These are phyloP conservation scores for Penicillium vulpinum DNA, from an alignment of 2,329 filamentous ascomycete species.

Conservation along the genomic window DNA sequence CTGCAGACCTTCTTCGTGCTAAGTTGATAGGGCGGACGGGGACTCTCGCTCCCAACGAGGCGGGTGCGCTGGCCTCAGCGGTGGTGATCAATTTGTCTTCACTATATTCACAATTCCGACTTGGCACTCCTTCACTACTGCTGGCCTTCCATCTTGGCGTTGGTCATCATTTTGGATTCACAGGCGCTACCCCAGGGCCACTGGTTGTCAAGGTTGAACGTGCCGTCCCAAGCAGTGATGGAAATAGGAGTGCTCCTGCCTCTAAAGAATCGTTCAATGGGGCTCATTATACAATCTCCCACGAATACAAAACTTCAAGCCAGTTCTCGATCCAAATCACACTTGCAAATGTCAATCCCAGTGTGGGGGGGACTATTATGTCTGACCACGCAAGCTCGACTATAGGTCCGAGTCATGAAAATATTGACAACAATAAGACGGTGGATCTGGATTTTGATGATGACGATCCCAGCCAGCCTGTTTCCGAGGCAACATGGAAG, in stretches of 20 bases:
- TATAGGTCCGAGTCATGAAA: constrained; percentile 11
- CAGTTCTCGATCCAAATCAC: constrained; percentile 30
- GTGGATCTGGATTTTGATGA: constrained; percentile 31
- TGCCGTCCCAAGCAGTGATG: constrained; percentile 1
- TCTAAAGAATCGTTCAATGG: constrained; percentile 12
- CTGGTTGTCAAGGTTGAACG: constrained; percentile 30
- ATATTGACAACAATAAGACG: neutral
- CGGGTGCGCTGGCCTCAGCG: constrained; percentile 31
- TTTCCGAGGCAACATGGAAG: constrained; percentile 40
- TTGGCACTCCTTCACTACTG: constrained; percentile 25
- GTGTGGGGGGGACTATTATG: neutral
- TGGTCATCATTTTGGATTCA: constrained; percentile 36
- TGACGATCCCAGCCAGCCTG: constrained; percentile 23
- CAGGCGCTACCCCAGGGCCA: constrained; percentile 22
- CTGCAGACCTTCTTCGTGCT: constrained; percentile 34
- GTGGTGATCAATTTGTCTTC: constrained; percentile 34
- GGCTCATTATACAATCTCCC: constrained; percentile 25
- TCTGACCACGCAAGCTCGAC: constrained; percentile 8
- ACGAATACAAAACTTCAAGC: constrained; percentile 29
- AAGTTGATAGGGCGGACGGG: constrained; percentile 30
- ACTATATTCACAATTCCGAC: constrained; percentile 31
- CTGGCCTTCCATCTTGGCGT: constrained; percentile 41
- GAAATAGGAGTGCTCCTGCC: neutral
- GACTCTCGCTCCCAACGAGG: constrained; percentile 34
- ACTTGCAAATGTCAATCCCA: constrained; percentile 21